Evolutionary conservation across 2,329 filamentous ascomycete species (phyloP), one percentile per base, ranked within the genome.

Genomic region (Mycosphaerella sp.): DNA sequence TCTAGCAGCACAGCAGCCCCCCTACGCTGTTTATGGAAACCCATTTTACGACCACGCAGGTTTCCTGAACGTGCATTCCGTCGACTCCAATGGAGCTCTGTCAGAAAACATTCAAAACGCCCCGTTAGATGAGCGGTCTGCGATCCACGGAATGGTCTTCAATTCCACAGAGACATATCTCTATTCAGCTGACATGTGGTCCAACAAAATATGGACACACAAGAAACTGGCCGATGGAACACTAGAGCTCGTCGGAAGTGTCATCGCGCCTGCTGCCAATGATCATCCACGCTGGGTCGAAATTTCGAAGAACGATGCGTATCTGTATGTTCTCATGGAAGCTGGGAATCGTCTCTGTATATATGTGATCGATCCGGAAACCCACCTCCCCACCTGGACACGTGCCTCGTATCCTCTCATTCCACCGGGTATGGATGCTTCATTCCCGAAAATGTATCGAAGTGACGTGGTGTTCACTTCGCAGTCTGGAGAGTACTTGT

Each of bases 221-320:
- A 81, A 82, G 68, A 91, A 91, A 54, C 62, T 64, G 55, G 65
- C 74, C 6, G 69, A 78, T 2, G 85, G 85, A 12, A 74, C 78
- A 48, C 73, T 93, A 54, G 78, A 81, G 46, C 79, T 90, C 17
- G 79, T 92, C 52, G 88, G 87, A 61, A 83, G 79, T 66, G 77
- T 91, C 34, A 80, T 86, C 58, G 88, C 88, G 29, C 87, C 88
- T 0, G 78, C 79, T 44, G 72, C 80, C 2, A 78, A 78, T 57
- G 89, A 95, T 70, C 89, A 93, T 69, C 89, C 89, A 12, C 82
- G 89, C 65, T 95, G 89, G 89, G 87, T 95, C 11, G 88, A 88
- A 62, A 85, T 95, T 68, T 87, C 92, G 69, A 85, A 85, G 2
- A 80, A 80, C 1, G 88, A 87, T 17, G 80, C 83, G 54, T 90